These are phyloP conservation scores for Cercophora newfieldiana DNA, from an alignment of 495 filamentous ascomycete species.

Conservation along the genomic window DNA sequence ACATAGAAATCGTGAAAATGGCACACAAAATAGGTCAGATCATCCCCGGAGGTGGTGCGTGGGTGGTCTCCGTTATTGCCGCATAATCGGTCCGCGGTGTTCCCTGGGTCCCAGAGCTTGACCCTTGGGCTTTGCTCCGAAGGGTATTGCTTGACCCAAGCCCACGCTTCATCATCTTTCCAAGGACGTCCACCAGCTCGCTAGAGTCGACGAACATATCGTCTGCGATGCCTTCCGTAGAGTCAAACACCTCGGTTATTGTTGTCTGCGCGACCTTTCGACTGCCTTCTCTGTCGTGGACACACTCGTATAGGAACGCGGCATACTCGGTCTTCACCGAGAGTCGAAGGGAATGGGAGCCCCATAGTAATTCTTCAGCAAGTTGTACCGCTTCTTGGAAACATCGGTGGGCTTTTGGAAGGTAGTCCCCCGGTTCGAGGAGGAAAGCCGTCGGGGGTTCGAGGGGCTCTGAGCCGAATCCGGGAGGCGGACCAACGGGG, in stretches of 20 bases:
- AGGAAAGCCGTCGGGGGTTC: constrained; percentile 66
- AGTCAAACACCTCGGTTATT: constrained; percentile 87
- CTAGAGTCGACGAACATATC: constrained; percentile 81
- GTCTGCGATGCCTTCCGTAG: constrained; percentile 87
- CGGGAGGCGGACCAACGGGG: constrained; percentile 51
- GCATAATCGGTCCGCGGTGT: constrained; percentile 24
- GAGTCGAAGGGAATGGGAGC: constrained; percentile 84
- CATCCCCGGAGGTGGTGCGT: constrained; percentile 31
- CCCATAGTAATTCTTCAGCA: constrained; percentile 73
- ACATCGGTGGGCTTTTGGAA: constrained; percentile 73
- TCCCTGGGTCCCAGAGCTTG: constrained; percentile 30
- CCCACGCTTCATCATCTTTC: constrained; percentile 76
- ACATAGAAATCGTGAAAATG: not conserved
- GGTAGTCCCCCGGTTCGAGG: constrained; percentile 77
- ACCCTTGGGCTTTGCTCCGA: constrained; percentile 30
- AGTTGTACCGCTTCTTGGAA: constrained; percentile 78
- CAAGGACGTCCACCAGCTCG: constrained; percentile 69
- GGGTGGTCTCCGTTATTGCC: not conserved
- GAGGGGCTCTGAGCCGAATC: constrained; percentile 50
- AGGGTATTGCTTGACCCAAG: constrained; percentile 38
- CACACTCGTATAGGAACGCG: constrained; percentile 94
- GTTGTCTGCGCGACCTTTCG: constrained; percentile 76
- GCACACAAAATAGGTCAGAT: constrained; percentile 20
- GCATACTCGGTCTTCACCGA: constrained; percentile 90
- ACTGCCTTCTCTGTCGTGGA: constrained; percentile 74